Evolutionary conservation across 768 basidiomycete genomes (phyloP), one percentile per base, ranked within the genome.

Genomic region (Boletus sp.): DNA sequence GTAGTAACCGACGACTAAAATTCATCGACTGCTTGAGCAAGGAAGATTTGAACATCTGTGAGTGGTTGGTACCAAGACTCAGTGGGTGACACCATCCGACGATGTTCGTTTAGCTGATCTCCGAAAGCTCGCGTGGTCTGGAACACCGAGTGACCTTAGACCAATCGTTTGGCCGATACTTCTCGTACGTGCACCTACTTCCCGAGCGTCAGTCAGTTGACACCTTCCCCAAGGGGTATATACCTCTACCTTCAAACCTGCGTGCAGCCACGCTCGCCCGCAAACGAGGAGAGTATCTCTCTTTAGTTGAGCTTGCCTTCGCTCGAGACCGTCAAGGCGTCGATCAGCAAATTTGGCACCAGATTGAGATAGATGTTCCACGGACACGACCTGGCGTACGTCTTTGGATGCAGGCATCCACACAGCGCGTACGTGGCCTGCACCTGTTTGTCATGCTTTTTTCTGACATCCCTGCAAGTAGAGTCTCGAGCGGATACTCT

Each of bases 331-430:
- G 83, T 30, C 86, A 89, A 53, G 86, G 89, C 0, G 79, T 96
- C 30, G 96, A 99, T 71, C 93, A 94, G 64, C 90, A 92, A 71
- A 96, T 98, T 67, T 98, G 97, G 97, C 97, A 98, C 73, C 97
- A 99, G 72, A 98, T 98, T 62, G 93, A 93, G 66, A 98, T 98
- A 55, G 97, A 99, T 65, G 96, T 98, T 7, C 97, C 97, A 11
- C 79, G 97, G 50, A 99, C 97, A 37, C 75, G 95, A 47, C 95
- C 97, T 17, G 94, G 95, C 21, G 85, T 96, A 11, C 80, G 77
- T 34, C 72, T 99, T 21, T 99, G 97, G 97, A 89, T 91, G 84
- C 85, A 91, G 63, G 84, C 78, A 27, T 82, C 83, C 19, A 95
- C 97, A 4, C 97, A 98, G 69, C 78, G 94, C 62, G 94, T 93